These are phyloP conservation scores for Rubia balearica DNA, from an alignment of 305 asterid genomes.

Conservation along the genomic window DNA sequence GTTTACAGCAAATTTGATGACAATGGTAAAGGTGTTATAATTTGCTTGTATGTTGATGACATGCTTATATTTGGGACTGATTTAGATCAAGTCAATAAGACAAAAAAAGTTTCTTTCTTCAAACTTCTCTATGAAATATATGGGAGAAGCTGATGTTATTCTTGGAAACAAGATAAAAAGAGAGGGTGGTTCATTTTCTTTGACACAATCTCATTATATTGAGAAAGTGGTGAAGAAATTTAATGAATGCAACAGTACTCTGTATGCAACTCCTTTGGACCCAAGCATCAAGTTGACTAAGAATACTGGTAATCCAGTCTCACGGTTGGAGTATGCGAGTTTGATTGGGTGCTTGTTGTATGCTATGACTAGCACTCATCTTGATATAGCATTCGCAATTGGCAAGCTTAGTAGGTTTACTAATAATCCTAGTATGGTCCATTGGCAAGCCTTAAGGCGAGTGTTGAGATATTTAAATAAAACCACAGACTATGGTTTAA, in stretches of 20 bases:
- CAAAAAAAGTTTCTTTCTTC: not conserved
- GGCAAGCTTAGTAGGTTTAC: too few relatives aligned
- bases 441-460: not conserved
- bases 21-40: not conserved
- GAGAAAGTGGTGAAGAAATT: not conserved
- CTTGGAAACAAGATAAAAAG: not conserved
- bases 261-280: not conserved
- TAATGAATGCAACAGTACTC: not conserved
- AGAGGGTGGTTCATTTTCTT: not conserved
- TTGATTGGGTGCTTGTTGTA: too few relatives aligned
- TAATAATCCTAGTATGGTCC: too few relatives aligned
- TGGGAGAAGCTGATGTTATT: not conserved
- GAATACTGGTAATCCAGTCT: too few relatives aligned
- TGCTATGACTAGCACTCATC: too few relatives aligned
- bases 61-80: not conserved
- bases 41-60: not conserved
- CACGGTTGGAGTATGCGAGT: too few relatives aligned
- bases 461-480: not conserved
- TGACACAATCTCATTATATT: not conserved
- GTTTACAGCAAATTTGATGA: not conserved
- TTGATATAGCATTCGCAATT: too few relatives aligned
- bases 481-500: not conserved
- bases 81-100: not conserved
- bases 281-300: not conserved
- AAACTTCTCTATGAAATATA: constrained; percentile 1